Base-by-base conservation (phyloP, 345 rosid genomes). In the Physaria fendleri region DNA sequence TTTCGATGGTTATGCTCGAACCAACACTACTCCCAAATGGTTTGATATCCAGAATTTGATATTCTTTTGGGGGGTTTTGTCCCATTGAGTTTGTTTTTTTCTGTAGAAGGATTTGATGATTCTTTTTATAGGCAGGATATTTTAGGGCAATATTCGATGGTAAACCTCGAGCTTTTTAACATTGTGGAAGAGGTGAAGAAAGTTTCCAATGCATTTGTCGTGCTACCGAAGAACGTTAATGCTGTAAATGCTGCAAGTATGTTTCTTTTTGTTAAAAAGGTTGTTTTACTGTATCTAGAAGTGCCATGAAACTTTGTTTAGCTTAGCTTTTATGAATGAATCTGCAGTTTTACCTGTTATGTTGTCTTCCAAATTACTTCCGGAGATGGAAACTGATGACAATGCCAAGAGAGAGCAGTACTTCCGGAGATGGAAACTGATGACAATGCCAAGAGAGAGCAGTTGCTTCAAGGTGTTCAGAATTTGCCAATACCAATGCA, bases 401-500 rank as follows among this genome's bases (percentile, higher is more conserved):
- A 94, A 79, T 51, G 68, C 76, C 20, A 87, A 85, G 78, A 85
- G 82, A 64, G 97, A 90, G 65, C 97, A 90, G 65, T 79, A 73
- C 74, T 94, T 23, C 96, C 95, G 3, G 96, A 90, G 82, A 94
- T 90, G 92, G 99, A 94, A 81, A 43, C 68, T 43, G 90, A 90
- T 47, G 92, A 94, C 52, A 94, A 79, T 51, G 68, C 76, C 20
- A 87, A 85, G 78, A 85, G 82, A 64, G 97, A 90, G 65, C 97
- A 90, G 65, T 79, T 85, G 76, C 95, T 94, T 59, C 93, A 78
- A 49, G 95, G 92, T 23, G 74, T 90, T 80, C 99, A 85, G 56
- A 84, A 58, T 70, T 71, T 90, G 67, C 88, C 95, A 8, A 24
- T 81, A 55, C 67, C 83, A n/a, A 62, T 77, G 18, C 96, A 90